Evolutionary conservation across 495 filamentous ascomycete species (phyloP), one percentile per base, ranked within the genome.

Genomic region (Aspergillus cavernicola): DNA sequence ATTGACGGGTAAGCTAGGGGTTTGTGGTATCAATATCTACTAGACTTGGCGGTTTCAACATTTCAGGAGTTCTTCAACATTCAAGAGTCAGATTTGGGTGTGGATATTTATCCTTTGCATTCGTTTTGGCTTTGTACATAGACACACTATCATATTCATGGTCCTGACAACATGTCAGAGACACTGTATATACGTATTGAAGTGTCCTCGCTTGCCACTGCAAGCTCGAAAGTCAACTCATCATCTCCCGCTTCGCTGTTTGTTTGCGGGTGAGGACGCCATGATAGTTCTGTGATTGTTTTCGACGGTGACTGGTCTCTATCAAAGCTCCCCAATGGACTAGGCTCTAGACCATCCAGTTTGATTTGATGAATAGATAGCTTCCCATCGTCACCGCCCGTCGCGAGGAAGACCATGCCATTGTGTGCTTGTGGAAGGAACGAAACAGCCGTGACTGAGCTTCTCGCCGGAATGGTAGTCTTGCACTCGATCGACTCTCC

Each of bases 151-250:
- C 48, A 43, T 22, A 10, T 52, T 58, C 18, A 32, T 28, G 18
- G 44, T 50, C 52, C 68, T 58, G 49, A 60, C 16, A 60, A 38
- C 50, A 74, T 59, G 33, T 70, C 61, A 4, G 67, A 68, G 48
- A 90, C 68, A 33, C 69, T 70, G 69, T 88, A 88, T 66, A 96
- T 76, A 55, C 89, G 78, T 29, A 90, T 73, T 42, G 90, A 91
- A 39, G 79, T 80, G 67, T 97, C 92, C 64, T 92, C 90, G 52
- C 90, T 92, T 35, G 86, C 85, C 52, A 95, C 78, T 6, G 88
- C 89, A 57, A 95, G 71, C 65, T 89, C 80, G 39, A 70, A 73
- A 15, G 22, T 31, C 55, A 55, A n/a, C 56, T 50, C 37, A 31
- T 55, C 22, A 15, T 65, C 50, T 16, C 37, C 48, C 31, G 40